phyloP scores from a whole-genome alignment of 2,329 filamentous ascomycete genomes.

The Exophiala sideris region DNA sequence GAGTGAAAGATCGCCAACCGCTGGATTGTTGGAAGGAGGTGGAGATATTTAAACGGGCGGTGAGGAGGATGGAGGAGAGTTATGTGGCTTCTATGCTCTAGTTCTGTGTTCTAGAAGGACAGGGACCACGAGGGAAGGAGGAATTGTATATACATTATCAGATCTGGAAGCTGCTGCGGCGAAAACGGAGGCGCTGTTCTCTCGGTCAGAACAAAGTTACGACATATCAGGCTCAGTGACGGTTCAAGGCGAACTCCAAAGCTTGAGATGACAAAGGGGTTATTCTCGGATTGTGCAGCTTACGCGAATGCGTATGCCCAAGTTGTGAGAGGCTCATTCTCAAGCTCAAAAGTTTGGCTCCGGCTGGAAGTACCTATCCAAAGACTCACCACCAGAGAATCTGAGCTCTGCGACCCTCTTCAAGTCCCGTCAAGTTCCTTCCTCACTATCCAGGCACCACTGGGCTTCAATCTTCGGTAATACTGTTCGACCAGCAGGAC shows the following conservation, averaged over 20 bases:
- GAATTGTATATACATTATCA: neutral
- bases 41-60: slow-evolving; percentile 83
- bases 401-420: neutral
- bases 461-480: slow-evolving; percentile 57
- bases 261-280: too few relatives aligned
- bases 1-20: slow-evolving; percentile 79
- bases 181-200: neutral
- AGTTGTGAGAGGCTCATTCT: too few relatives aligned
- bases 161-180: neutral
- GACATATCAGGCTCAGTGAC: too few relatives aligned
- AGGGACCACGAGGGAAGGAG: neutral
- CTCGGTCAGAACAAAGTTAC: too few relatives aligned
- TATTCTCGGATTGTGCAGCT: too few relatives aligned
- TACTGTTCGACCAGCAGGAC: slow-evolving; percentile 53
- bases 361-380: too few relatives aligned
- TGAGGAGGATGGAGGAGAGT: slow-evolving; percentile 75
- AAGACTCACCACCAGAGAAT: neutral
- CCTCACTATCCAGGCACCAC: slow-evolving; percentile 52
- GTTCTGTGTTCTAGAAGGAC: too few relatives aligned
- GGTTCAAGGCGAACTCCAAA: too few relatives aligned
- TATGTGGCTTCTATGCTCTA: slow-evolving; percentile 83
- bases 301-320: too few relatives aligned
- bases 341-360: too few relatives aligned
- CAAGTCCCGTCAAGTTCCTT: slow-evolving; percentile 15
- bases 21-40: slow-evolving; percentile 95